Percentiles rank a stretch among this genome's conserved stretches.
Conservation (phyloP, 257 asterid species). For the Haberlea rhodopensis region DNA sequence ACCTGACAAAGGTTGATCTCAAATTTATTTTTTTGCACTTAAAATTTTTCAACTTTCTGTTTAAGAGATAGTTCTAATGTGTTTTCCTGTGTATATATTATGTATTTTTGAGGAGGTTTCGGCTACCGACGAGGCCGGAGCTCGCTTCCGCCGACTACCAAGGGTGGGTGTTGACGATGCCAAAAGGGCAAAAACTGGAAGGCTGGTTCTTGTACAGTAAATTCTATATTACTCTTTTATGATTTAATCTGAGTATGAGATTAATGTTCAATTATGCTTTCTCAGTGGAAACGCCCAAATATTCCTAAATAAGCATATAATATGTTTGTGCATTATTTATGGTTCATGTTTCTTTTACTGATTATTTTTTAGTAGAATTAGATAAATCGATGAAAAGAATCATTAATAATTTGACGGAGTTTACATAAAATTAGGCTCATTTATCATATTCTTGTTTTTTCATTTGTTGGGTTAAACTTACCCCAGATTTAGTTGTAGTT, state of each 20-base stretch:
- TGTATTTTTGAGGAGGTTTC: constrained; percentile 78
- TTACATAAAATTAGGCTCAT: neutral
- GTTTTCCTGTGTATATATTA: constrained; percentile 7
- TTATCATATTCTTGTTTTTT: neutral
- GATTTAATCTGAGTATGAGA: neutral
- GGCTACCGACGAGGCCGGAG: constrained; percentile 61
- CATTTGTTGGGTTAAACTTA: no score
- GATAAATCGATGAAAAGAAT: neutral
- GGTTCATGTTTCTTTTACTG: neutral
- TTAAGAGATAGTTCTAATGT: neutral
- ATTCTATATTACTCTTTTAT: neutral
- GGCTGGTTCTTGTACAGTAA: constrained; percentile 58
- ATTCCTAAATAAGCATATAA: no score
- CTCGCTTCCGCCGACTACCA: constrained; percentile 46
- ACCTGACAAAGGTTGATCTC: constrained; percentile 76
- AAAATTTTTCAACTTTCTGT: neutral
- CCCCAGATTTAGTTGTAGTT: no score
- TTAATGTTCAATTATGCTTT: neutral
- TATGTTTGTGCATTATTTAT: no score
- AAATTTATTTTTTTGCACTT: constrained; percentile 21
- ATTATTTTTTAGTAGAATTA: neutral
- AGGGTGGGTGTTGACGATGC: constrained; percentile 73
- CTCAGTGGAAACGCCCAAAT: neutral
- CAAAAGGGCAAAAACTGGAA: constrained; percentile 51
- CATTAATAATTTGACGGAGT: no score